phyloP scores from a whole-genome alignment of 2,329 filamentous ascomycete genomes.

The Penicillium fuscoglaucum region DNA sequence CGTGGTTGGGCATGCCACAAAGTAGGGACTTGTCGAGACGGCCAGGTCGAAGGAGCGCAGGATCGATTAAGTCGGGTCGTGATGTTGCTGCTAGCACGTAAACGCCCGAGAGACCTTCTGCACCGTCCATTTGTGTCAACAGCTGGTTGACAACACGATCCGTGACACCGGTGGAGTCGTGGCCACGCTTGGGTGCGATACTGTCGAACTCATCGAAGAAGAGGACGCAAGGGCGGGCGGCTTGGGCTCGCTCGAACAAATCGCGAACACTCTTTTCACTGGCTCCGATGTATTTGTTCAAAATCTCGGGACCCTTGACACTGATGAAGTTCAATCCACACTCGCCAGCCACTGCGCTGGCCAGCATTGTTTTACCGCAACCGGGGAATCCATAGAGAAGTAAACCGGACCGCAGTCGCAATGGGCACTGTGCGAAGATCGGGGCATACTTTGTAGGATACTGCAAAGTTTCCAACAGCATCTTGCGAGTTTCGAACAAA shows the following conservation, averaged over 20 bases:
- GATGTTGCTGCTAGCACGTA: constrained; percentile 95
- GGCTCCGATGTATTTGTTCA: constrained; percentile 99
- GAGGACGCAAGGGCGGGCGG: constrained; percentile 87
- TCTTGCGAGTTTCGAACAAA: constrained; percentile 78
- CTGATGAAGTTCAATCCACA: constrained; percentile 98
- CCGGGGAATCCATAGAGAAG: constrained; percentile 93
- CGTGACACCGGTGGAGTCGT: constrained; percentile 97
- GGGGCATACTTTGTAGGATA: constrained; percentile 98
- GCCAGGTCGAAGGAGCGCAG: constrained; percentile 85
- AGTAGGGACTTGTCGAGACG: constrained; percentile 90
- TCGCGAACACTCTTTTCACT: constrained; percentile 96
- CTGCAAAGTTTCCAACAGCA: constrained; percentile 90
- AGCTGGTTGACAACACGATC: constrained; percentile 98
- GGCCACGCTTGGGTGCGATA: constrained; percentile 93
- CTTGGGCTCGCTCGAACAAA: constrained; percentile 84
- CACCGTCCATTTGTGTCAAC: constrained; percentile 97
- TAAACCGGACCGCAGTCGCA: constrained; percentile 89
- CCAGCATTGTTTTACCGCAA: constrained; percentile 93
- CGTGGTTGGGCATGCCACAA: constrained; percentile 78
- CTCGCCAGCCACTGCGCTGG: constrained; percentile 95
- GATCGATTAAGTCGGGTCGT: constrained; percentile 91
- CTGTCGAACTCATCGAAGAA: constrained; percentile 99
- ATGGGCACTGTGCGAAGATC: constrained; percentile 92
- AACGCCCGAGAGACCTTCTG: constrained; percentile 89
- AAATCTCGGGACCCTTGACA: constrained; percentile 95